These are phyloP conservation scores for Pyrus hybrid DNA, from an alignment of 331 rosid species.

Conservation along the genomic window DNA sequence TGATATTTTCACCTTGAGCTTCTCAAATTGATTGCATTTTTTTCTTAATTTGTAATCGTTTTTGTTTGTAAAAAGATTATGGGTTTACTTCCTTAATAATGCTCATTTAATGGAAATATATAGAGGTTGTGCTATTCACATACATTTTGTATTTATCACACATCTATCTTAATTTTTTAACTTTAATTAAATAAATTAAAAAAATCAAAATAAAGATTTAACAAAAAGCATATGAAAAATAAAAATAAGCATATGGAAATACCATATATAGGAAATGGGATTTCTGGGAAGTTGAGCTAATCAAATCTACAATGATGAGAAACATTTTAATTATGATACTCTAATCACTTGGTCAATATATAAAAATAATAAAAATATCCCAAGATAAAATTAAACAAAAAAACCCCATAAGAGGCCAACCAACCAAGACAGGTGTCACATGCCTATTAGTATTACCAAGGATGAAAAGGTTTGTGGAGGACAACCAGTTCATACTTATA, in stretches of 20 bases:
- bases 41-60: background rate
- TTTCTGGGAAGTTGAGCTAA: background rate
- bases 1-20: background rate
- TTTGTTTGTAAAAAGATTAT: background rate
- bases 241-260: too few relatives aligned
- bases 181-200: fast-evolving
- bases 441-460: background rate
- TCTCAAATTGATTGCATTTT: background rate
- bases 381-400: too few relatives aligned
- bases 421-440: background rate
- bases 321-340: background rate
- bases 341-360: background rate
- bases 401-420: background rate
- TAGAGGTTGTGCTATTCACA: too few relatives aligned
- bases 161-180: fast-evolving
- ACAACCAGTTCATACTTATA: background rate
- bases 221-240: fast-evolving
- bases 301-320: background rate
- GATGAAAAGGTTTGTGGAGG: too few relatives aligned
- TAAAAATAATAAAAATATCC: background rate
- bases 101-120: background rate
- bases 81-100: background rate
- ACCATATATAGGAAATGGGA: background rate
- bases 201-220: too few relatives aligned
- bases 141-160: too few relatives aligned